These are phyloP conservation scores for Stephanodiscus triporus DNA, from an alignment of 108 stramenopile genomes.

Conservation along the genomic window DNA sequence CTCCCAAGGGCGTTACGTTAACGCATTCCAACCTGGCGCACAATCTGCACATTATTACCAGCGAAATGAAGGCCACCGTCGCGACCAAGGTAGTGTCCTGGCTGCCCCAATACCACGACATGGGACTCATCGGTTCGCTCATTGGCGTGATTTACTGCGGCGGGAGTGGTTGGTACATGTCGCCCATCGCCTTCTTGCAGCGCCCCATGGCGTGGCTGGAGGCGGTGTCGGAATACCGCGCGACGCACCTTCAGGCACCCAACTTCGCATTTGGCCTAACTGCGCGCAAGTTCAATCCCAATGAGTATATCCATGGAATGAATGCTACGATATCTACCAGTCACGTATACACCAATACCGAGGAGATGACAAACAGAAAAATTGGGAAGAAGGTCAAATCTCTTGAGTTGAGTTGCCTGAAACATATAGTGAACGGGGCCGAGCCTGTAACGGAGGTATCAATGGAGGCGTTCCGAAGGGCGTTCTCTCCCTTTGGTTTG, in stretches of 20 bases:
- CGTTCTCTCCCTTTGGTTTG: constrained; percentile 83
- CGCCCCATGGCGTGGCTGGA: constrained; percentile 94
- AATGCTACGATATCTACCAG: no score
- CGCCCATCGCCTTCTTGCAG: constrained; percentile 93
- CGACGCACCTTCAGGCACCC: constrained; percentile 97
- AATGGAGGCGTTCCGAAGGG: constrained; percentile 76
- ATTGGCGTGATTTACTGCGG: constrained; percentile 95
- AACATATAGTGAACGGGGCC: constrained; percentile 96
- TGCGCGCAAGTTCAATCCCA: constrained; percentile 83
- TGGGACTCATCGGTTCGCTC: constrained; percentile 98
- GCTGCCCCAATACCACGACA: constrained; percentile 99
- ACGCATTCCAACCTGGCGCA: constrained; percentile 90
- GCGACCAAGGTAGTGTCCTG: constrained; percentile 95
- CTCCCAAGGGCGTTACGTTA: constrained; percentile 96
- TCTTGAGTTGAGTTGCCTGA: constrained; percentile 82
- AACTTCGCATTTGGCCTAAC: constrained; percentile 96
- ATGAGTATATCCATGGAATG: constrained; percentile 24
- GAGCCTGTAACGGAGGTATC: constrained; percentile 89
- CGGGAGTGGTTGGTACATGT: constrained; percentile 95
- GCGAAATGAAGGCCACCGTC: constrained; percentile 69
- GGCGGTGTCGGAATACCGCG: constrained; percentile 77
- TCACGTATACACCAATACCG: no score
- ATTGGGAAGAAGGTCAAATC: constrained; percentile 23
- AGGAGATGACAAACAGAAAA: constrained; percentile 21
- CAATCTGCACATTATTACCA: constrained; percentile 89